These are phyloP conservation scores for Phytophthora niederhauseri DNA, from an alignment of 352 stramenopile genomes.

Conservation along the genomic window DNA sequence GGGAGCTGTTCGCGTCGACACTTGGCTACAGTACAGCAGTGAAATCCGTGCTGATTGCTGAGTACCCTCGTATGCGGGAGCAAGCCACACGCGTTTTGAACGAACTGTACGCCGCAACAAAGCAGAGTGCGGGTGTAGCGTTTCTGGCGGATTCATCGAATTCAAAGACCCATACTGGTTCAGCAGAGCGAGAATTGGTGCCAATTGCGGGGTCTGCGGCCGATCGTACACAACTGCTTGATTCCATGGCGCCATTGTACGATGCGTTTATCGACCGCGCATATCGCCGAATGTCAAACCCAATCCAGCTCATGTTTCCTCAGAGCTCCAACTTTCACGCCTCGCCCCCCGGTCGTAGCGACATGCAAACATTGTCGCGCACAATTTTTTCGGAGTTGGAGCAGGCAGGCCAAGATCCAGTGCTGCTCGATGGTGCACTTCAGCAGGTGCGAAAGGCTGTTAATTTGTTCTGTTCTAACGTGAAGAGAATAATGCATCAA, in stretches of 20 bases:
- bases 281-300: conserved; percentile 68
- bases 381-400: conserved; percentile 80
- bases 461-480: conserved; percentile 69
- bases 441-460: conserved; percentile 70
- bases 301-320: conserved; percentile 90
- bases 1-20: conserved; percentile 71
- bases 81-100: conserved; percentile 71
- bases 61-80: conserved; percentile 82
- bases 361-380: conserved; percentile 83
- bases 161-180: not conserved
- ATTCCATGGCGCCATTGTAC: conserved; percentile 68
- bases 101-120: conserved; percentile 63
- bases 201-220: conserved; percentile 44
- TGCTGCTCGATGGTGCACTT: conserved; percentile 61
- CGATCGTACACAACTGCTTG: conserved; percentile 73
- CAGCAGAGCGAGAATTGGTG: conserved; percentile 18
- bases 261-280: conserved; percentile 75
- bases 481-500: conserved; percentile 78
- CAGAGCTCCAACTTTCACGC: conserved; percentile 85
- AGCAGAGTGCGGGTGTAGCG: conserved; percentile 35
- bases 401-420: conserved; percentile 58
- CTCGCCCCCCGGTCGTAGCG: conserved; percentile 76
- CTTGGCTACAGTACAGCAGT: conserved; percentile 61
- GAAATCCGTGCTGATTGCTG: conserved; percentile 73
- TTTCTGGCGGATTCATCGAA: conserved; percentile 28